phyloP scores from a whole-genome alignment of 306 rosid genomes.

The Bauhinia variegata region DNA sequence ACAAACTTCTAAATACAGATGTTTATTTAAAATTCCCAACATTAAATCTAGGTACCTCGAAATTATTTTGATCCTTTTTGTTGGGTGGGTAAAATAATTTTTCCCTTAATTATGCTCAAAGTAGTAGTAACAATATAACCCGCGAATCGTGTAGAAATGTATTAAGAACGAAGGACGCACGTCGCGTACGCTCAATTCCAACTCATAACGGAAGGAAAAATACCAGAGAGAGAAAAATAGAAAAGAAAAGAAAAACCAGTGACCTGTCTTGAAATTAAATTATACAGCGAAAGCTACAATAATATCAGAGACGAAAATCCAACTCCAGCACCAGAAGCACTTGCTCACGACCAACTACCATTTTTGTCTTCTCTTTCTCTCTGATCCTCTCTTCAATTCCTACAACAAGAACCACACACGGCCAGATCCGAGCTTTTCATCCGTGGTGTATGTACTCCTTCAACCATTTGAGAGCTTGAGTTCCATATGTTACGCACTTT shows the following conservation, averaged over 20 bases:
- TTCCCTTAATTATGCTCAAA: no score
- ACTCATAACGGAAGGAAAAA: no score
- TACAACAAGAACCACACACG: background rate
- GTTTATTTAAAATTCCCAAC: no score
- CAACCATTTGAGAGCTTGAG: background rate
- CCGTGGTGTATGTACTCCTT: constrained; percentile 24
- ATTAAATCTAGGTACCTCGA: no score
- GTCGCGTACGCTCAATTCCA: no score
- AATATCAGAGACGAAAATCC: background rate
- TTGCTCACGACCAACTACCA: constrained; percentile 37
- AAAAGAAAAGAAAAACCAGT: background rate
- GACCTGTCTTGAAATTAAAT: constrained; percentile 9
- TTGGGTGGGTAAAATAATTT: no score
- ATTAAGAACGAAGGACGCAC: no score
- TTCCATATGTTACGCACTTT: constrained; percentile 36
- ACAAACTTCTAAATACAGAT: no score
- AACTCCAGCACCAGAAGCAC: constrained; percentile 15
- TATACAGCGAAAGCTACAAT: background rate
- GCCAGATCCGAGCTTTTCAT: constrained; percentile 46
- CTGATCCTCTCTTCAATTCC: background rate
- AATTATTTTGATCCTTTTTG: no score
- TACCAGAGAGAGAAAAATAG: no score
- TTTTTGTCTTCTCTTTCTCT: constrained; percentile 22
- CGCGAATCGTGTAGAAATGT: no score
- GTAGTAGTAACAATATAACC: no score